phyloP scores from a whole-genome alignment of 163 green algal genomes.

The Trebouxia gelatinosa region DNA sequence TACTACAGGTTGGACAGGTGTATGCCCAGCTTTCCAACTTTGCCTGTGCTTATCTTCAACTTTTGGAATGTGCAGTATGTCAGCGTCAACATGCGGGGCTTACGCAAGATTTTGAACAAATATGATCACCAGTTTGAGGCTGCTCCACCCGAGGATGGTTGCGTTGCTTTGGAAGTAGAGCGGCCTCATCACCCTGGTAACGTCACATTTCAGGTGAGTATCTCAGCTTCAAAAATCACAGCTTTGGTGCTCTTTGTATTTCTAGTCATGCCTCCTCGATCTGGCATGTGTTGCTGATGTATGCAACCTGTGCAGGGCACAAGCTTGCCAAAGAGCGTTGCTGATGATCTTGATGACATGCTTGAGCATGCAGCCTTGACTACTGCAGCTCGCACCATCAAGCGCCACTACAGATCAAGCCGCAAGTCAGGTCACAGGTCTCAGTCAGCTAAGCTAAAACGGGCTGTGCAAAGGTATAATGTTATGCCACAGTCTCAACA shows the following conservation, averaged over 20 bases:
- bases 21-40: not conserved
- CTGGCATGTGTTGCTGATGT: not conserved
- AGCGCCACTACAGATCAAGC: not conserved
- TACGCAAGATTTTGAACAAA: conserved; percentile 62
- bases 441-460: no score
- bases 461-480: no score
- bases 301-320: conserved; percentile 31
- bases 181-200: conserved; percentile 18
- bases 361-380: not conserved
- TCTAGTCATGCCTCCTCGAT: not conserved
- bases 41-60: no score
- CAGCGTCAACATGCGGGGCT: conserved; percentile 48
- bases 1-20: not conserved
- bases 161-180: conserved; percentile 15
- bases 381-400: not conserved
- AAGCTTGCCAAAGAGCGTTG: conserved; percentile 22
- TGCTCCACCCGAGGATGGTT: not conserved
- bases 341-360: conserved; percentile 37
- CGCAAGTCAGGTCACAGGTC: no score
- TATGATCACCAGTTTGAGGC: conserved; percentile 20
- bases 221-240: not conserved
- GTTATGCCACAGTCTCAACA: no score
- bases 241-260: not conserved
- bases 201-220: not conserved
- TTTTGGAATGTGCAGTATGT: conserved; percentile 39